phyloP scores from a whole-genome alignment of 2,329 filamentous ascomycete genomes.

The Fusarium sp. region DNA sequence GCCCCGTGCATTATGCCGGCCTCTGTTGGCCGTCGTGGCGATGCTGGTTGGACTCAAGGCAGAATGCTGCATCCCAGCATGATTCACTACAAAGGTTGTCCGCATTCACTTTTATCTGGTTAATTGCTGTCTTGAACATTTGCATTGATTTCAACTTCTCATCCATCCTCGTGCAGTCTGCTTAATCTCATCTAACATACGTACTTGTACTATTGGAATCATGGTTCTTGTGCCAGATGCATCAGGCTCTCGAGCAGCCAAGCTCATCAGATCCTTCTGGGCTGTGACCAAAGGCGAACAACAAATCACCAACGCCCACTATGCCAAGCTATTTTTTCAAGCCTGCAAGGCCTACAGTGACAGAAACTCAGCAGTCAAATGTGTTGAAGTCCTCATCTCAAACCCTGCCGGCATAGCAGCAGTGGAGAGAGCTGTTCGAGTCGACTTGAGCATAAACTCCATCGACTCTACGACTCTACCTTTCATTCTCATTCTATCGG shows the following conservation, averaged over 20 bases:
- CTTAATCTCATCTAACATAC: too few species aligned
- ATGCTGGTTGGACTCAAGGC: slow-evolving; percentile 26
- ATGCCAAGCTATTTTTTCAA: slow-evolving; percentile 50
- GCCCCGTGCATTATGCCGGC: slow-evolving; percentile 17
- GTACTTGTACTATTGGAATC: background rate
- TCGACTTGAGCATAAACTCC: slow-evolving; percentile 47
- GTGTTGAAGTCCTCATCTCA: slow-evolving; percentile 48
- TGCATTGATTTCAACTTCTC: background rate
- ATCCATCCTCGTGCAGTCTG: too few species aligned
- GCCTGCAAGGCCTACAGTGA: slow-evolving; percentile 32
- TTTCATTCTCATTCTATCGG: slow-evolving; percentile 26
- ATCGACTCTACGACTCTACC: slow-evolving; percentile 41
- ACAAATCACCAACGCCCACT: slow-evolving; percentile 22
- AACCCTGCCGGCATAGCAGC: slow-evolving; percentile 41
- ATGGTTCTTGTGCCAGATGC: slow-evolving; percentile 23
- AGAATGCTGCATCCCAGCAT: too few species aligned
- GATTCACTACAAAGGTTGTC: slow-evolving; percentile 24
- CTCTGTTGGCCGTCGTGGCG: slow-evolving; percentile 9
- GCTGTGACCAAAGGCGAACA: slow-evolving; percentile 36
- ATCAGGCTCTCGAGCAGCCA: slow-evolving; percentile 25
- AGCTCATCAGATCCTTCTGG: slow-evolving; percentile 38
- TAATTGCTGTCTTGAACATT: background rate
- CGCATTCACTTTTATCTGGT: background rate
- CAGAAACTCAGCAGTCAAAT: slow-evolving; percentile 37
- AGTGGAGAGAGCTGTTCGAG: slow-evolving; percentile 47